phyloP scores from a whole-genome alignment of 164 flowering plant genomes.

The Saururus chinensis region DNA sequence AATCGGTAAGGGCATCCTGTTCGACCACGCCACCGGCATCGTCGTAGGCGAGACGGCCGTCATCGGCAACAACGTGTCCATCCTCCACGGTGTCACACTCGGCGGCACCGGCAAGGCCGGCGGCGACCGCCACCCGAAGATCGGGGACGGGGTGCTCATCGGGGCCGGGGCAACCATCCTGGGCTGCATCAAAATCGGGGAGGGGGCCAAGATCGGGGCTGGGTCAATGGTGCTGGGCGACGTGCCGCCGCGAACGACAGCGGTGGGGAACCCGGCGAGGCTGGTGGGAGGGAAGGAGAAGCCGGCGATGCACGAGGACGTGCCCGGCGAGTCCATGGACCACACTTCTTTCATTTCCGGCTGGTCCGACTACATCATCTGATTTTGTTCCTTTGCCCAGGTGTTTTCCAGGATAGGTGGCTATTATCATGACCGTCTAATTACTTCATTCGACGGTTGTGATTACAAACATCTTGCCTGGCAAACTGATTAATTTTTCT shows the following conservation, averaged over 20 bases:
- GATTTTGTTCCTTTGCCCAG: too few species aligned
- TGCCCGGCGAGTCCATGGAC: constrained; percentile 68
- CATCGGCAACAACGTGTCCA: constrained; percentile 54
- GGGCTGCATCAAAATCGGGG: constrained; percentile 49
- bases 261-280: constrained; percentile 61
- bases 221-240: constrained; percentile 55
- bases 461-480: too few species aligned
- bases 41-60: constrained; percentile 69
- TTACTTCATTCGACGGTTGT: too few species aligned
- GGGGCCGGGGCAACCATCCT: constrained; percentile 53
- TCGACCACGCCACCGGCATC: constrained; percentile 74
- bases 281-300: constrained; percentile 52
- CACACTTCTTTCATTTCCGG: constrained; percentile 18
- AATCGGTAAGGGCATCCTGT: constrained; percentile 54
- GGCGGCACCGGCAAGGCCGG: constrained; percentile 54
- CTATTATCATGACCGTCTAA: too few species aligned
- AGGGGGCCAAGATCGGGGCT: constrained; percentile 51
- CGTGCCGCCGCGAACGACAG: constrained; percentile 55
- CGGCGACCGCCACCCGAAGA: constrained; percentile 60
- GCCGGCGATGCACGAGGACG: constrained; percentile 33
- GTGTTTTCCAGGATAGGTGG: too few species aligned
- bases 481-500: too few species aligned
- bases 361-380: too few species aligned
- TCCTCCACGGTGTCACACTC: constrained; percentile 54
- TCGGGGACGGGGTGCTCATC: constrained; percentile 57